These are phyloP conservation scores for Tricholoma sp. DNA, from an alignment of 768 basidiomycete species.

Conservation along the genomic window DNA sequence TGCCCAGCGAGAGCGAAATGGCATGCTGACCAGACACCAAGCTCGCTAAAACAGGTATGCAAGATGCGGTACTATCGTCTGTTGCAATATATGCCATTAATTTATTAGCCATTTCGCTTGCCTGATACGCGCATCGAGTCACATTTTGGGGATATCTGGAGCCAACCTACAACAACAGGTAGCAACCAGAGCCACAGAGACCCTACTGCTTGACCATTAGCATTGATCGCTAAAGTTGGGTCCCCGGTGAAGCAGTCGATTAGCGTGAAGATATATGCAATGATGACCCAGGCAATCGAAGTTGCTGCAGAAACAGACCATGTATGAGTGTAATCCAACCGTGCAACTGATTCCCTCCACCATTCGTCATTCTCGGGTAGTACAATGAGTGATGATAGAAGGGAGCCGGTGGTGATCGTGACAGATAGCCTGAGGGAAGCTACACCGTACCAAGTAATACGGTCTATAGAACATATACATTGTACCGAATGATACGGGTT, in stretches of 20 bases:
- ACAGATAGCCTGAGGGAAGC: no score
- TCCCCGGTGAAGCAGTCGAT: constrained; percentile 26
- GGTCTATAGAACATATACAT: no score
- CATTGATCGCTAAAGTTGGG: constrained; percentile 18
- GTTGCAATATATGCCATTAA: constrained; percentile 24
- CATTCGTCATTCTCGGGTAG: constrained; percentile 37
- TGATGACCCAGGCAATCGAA: constrained; percentile 38
- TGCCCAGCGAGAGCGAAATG: constrained; percentile 15
- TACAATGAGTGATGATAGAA: constrained; percentile 36
- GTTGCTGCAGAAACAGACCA: constrained; percentile 34
- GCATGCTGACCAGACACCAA: constrained; percentile 12
- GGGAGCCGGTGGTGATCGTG: constrained; percentile 15
- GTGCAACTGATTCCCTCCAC: constrained; percentile 30
- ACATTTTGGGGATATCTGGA: constrained; percentile 39
- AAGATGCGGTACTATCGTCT: no score
- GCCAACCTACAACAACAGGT: constrained; percentile 39
- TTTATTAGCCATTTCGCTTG: constrained; percentile 25
- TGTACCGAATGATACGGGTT: no score
- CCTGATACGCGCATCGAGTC: constrained; percentile 26
- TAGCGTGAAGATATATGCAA: constrained; percentile 38
- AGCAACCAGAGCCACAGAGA: constrained; percentile 42
- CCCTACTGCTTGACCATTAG: constrained; percentile 36
- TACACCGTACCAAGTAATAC: no score
- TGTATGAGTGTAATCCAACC: constrained; percentile 31
- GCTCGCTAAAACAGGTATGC: not conserved